phyloP scores from a whole-genome alignment of 1,284 basidiomycete species.

The Athelia psychrophila region DNA sequence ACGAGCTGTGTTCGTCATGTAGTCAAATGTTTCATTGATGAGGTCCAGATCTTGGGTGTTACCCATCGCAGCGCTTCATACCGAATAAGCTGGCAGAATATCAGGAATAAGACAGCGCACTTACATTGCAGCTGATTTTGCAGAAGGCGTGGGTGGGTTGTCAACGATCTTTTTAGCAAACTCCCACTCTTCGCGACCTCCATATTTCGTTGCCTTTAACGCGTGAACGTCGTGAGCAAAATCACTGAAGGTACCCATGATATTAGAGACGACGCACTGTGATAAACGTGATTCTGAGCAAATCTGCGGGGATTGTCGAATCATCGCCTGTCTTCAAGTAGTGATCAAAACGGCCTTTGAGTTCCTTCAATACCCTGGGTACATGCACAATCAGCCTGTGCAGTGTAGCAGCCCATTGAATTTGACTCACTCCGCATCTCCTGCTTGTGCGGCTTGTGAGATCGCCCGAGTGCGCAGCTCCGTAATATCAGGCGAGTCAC shows the following conservation, averaged over 20 bases:
- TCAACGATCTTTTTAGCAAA: conserved; percentile 69
- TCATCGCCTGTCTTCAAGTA: conserved; percentile 77
- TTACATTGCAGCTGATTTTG: conserved; percentile 69
- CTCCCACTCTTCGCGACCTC: conserved; percentile 79
- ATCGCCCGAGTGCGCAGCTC: conserved; percentile 82
- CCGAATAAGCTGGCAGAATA: not conserved
- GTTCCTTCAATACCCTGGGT: conserved; percentile 68
- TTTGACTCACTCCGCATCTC: conserved; percentile 49
- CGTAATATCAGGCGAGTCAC: conserved; percentile 72
- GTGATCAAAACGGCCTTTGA: conserved; percentile 72
- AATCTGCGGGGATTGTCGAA: conserved; percentile 76
- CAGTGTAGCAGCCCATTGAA: not conserved
- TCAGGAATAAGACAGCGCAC: conserved; percentile 13
- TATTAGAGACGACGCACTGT: conserved; percentile 34
- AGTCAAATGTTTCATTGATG: conserved; percentile 57
- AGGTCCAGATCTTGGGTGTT: conserved; percentile 41
- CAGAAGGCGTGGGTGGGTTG: conserved; percentile 72
- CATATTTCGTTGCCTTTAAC: conserved; percentile 69
- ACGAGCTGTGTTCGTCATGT: conserved; percentile 53
- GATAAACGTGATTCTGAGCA: conserved; percentile 53
- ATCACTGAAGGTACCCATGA: not conserved
- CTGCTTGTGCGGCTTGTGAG: conserved; percentile 58
- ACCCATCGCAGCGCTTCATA: conserved; percentile 39
- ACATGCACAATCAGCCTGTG: conserved; percentile 1
- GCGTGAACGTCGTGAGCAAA: conserved; percentile 12